Base-by-base conservation (phyloP, 352 stramenopile species). In the Globisporangium carolinianum region DNA sequence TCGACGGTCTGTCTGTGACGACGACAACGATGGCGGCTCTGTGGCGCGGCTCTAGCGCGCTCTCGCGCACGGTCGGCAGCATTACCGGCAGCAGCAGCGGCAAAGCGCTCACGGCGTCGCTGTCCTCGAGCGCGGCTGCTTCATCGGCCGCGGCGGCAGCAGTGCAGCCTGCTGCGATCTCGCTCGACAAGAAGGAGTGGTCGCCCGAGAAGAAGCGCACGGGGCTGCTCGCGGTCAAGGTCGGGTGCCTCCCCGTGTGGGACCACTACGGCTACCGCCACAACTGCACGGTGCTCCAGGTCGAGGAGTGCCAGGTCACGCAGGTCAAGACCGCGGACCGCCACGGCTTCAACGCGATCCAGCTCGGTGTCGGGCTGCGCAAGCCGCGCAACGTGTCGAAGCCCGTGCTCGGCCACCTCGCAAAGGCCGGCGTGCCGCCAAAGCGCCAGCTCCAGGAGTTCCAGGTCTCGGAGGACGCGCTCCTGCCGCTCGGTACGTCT, bases 201-300 rank as follows among this genome's bases (percentile, higher is more conserved):
- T 71, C 71, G 52, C 73, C 73, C 10, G 83, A 91, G 66, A 91
- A 94, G 65, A 93, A 93, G 72, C 83, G 90, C 63, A 93, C 86
- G 57, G 90, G 89, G 5, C 66, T 96, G 53, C 64, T 97, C 48
- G 91, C 89, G 48, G 77, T 99, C 65, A 99, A 99, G 78, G 80
- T 99, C 43, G 98, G 98, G n/a, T 99, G 98, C 94, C 97, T 99
- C 77, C 91, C 93, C 10, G 77, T 99, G 39, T 99, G 96, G 90
- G 97, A 99, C 79, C 82, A 94, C 61, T 99, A 95, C 82, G 97
- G 97, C 5, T 90, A 96, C 61, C 82, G 95, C 36, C 91, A 99
- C 80, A 86, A 97, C n/a, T 97, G 94, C 67, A 99, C 97, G 1
- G 94, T 89, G 55, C 68, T 89, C 47, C 83, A 97, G 66, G 79